Conservation (phyloP, 495 filamentous ascomycete genomes). For the Penicillium longicatenatum region DNA sequence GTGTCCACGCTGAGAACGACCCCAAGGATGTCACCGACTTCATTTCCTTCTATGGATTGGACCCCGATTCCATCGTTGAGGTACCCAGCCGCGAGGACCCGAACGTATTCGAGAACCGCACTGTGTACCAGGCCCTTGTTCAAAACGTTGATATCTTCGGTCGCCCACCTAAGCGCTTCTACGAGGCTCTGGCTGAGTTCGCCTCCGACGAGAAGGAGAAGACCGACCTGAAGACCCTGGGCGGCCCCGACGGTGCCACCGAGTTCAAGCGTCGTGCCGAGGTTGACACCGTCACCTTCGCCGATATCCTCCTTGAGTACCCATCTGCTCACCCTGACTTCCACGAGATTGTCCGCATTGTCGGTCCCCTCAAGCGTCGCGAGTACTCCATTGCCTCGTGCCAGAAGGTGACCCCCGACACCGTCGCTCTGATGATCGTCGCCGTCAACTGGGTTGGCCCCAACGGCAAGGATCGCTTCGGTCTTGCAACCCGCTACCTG, state of each 20-base stretch:
- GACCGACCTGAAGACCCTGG: constrained; percentile 74
- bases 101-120: constrained; percentile 78
- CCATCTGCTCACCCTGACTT: constrained; percentile 85
- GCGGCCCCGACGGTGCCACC: constrained; percentile 78
- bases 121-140: constrained; percentile 86
- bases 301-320: constrained; percentile 86
- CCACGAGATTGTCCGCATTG: constrained; percentile 86
- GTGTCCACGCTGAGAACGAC: constrained; percentile 94
- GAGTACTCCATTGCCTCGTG: constrained; percentile 98
- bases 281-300: constrained; percentile 90
- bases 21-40: constrained; percentile 75
- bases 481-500: constrained; percentile 89
- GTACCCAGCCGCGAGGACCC: constrained; percentile 85
- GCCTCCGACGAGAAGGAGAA: constrained; percentile 81
- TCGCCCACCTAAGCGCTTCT: constrained; percentile 95
- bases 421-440: constrained; percentile 93
- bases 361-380: constrained; percentile 88
- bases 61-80: constrained; percentile 81
- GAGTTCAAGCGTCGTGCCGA: constrained; percentile 96
- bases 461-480: constrained; percentile 84
- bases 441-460: constrained; percentile 94
- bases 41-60: constrained; percentile 83
- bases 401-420: constrained; percentile 85
- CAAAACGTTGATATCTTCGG: constrained; percentile 98
- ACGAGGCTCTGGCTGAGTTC: constrained; percentile 87